Base-by-base conservation (phyloP, 78 protist genomes). In the Fonticula alba region DNA sequence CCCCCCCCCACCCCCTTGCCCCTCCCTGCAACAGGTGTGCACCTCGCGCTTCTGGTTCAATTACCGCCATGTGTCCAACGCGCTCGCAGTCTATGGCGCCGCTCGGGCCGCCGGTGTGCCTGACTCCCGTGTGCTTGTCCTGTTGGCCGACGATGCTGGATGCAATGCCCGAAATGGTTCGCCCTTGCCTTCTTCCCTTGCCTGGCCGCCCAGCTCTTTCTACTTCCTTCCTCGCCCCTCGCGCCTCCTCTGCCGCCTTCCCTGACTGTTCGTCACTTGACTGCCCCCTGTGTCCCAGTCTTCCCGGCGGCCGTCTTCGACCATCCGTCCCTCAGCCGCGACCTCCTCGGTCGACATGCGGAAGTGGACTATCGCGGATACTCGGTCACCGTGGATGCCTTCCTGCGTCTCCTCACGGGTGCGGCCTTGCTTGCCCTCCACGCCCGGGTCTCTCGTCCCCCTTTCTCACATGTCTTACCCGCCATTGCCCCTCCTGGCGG, bases 1-100 rank as follows among this genome's bases (percentile, higher is more conserved):
- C n/a, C n/a, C n/a, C n/a, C n/a, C n/a, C n/a, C n/a, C 49, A 43
- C 13, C n/a, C 49, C 4, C 60, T 50, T 50, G 10, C 40, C 5
- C 15, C 4, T 54, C n/a, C n/a, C n/a, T n/a, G n/a, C n/a, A n/a
- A 4, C 59, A 62, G 54, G 94, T 88, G 3, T 76, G 80, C 46
- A 86, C 94, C 0, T 81, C 90, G 5, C 51, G 95, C 36, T 92
- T 81, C 58, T 92, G 97, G 97, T 87, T 86, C 79, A 92, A 92
- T 65, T 92, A 92, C 62, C 27, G 97, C 31, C 97, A 92, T 50
- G 61, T 72, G 0, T 83, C 97, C 29, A 92, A 92, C 58, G 79
- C 82, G n/a, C 68, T 92, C 19, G 73, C 89, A 15, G 33, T 89
- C 38, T 92, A 92, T 61, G 66, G 82, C 58, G 59, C 72, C 9